Percentiles rank a stretch among this genome's conserved stretches.
Evolutionary conservation across 148 eudicot genomes (phyloP).

Genomic region (Chenopodium suecicum): DNA sequence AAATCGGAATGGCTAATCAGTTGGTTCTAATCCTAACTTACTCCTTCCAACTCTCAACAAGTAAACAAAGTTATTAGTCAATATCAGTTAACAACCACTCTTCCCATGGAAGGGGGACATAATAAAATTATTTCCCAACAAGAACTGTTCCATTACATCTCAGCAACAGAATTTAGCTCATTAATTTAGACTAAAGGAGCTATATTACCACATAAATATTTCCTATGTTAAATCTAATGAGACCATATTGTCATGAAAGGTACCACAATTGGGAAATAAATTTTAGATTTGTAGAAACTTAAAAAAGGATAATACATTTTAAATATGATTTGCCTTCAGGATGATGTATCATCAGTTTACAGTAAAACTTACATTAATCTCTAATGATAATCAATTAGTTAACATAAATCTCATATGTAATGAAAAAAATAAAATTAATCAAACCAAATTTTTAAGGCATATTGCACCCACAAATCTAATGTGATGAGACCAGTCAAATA

Average conservation of each 20-base stretch:
- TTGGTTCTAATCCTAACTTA: constrained; percentile 12
- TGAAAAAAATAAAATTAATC: not conserved
- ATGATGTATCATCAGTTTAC: not conserved
- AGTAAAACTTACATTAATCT: not conserved
- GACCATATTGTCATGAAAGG: not conserved
- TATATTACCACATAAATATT: too few species aligned
- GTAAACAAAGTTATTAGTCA: constrained; percentile 7
- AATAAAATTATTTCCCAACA: not conserved
- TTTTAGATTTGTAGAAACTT: not conserved
- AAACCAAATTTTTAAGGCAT: not conserved
- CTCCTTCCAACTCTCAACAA: constrained; percentile 17
- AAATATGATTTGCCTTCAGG: not conserved
- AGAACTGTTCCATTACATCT: not conserved
- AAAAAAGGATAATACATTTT: not conserved
- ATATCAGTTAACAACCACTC: constrained; percentile 1
- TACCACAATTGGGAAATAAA: not conserved
- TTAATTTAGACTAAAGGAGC: not conserved
- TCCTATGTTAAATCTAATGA: too few species aligned
- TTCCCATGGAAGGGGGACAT: not conserved
- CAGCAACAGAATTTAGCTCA: not conserved
- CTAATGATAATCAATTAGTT: not conserved
- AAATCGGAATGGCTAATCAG: not conserved
- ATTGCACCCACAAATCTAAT: not conserved
- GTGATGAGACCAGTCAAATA: not conserved
- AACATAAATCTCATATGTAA: not conserved